Base-by-base conservation (phyloP, 2,329 filamentous ascomycete genomes). In the Colletotrichum eleusines region DNA sequence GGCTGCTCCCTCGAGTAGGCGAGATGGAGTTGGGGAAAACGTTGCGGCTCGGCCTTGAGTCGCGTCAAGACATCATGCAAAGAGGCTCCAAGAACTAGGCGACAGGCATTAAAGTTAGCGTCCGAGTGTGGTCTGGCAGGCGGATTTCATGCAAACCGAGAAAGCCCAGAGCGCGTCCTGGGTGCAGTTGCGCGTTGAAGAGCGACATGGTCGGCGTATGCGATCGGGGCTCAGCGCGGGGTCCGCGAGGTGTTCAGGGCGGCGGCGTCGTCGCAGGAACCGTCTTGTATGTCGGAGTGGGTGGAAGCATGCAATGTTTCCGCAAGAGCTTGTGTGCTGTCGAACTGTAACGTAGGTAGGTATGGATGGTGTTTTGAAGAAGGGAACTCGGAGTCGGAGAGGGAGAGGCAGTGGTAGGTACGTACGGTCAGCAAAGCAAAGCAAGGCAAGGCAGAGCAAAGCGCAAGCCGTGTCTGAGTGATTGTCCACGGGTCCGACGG, bases 31-130 rank as follows among this genome's bases (percentile, higher is more conserved):
- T 91, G 91, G 4, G 94, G 93, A 81, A 95, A 98, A 7, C 87
- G 86, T 75, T 92, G 90, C 12, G 94, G 93, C 79, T 97, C 94
- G 63, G 94, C 91, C 80, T 98, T 98, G 77, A 98, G 86, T 63
- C 93, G 91, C 35, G 93, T 94, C 71, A 98, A 83, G 76, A 97
- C 88, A 78, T 97, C 94, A 82, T 98, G 94, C 44, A 99, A 88
- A 2, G 95, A 97, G 73, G 94, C 93, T 67, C 96, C 96, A 69
- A 99, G 90, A 60, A 91, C 94, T 97, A 69, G 58, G 65, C 58
- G 65, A 78, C 62, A 33, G 72, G 59, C 63, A 71, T 58, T 23
- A 66, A 50, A 74, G 67, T 73, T 67, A 67, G 66, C 57, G 50
- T 61, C 70, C 58, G 74, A 55, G 63, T 64, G 33, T 72, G 26